Evolutionary conservation across 1,139 yeast species (phyloP).

Genomic region (Nakaseomyces bracarensis): DNA sequence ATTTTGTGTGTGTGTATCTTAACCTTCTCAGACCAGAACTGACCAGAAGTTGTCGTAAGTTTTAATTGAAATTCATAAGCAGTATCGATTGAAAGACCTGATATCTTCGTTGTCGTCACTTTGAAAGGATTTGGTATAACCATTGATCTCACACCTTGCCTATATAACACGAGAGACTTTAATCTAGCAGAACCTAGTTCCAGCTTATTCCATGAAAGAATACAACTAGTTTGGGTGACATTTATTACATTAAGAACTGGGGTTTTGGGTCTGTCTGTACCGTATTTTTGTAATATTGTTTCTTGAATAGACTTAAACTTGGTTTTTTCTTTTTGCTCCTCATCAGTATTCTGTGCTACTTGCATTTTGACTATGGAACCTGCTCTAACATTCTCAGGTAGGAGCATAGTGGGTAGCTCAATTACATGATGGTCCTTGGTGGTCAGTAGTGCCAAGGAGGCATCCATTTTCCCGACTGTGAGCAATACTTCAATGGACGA

Average conservation of each 20-base stretch:
- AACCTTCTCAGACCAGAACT: conserved; percentile 57
- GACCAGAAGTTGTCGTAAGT: conserved; percentile 85
- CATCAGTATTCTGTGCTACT: conserved; percentile 71
- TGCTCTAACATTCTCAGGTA: conserved; percentile 86
- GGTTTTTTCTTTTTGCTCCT: conserved; percentile 53
- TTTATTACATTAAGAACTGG: conserved; percentile 71
- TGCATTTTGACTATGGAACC: conserved; percentile 88
- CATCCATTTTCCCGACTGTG: conserved; percentile 93
- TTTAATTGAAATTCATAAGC: conserved; percentile 71
- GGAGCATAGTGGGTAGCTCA: conserved; percentile 86
- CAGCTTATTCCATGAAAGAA: conserved; percentile 85
- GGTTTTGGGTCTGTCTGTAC: conserved; percentile 58
- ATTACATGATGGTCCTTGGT: conserved; percentile 91
- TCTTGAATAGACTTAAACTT: conserved; percentile 62
- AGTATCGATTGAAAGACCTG: conserved; percentile 86
- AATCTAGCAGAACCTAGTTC: conserved; percentile 77
- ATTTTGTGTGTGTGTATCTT: conserved; percentile 82
- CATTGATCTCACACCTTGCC: conserved; percentile 64
- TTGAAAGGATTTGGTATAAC: conserved; percentile 77
- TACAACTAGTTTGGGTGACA: conserved; percentile 90
- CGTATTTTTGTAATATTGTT: conserved; percentile 64
- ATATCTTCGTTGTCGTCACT: conserved; percentile 75
- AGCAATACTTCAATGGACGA: conserved; percentile 50
- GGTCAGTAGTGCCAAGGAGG: conserved; percentile 81
- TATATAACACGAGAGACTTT: conserved; percentile 67